A percentile compares a stretch with the other conserved stretches of the same genome.
Evolutionary conservation across 495 filamentous ascomycete species (phyloP).

Genomic region (Thozetella sp.): DNA sequence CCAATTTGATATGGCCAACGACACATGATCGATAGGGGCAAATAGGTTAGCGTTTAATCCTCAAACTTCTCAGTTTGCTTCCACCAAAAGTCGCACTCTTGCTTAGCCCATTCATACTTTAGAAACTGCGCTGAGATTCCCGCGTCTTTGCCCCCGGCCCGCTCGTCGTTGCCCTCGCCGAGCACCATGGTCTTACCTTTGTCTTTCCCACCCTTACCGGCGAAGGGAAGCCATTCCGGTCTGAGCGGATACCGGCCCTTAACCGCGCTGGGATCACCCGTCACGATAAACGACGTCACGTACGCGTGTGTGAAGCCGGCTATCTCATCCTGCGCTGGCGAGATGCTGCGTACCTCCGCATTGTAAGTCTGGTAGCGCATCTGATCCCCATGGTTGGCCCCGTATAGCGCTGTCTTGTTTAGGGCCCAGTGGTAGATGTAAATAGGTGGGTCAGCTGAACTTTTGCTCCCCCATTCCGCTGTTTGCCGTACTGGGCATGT

Average conservation of each 20-base stretch:
- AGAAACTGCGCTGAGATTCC: conserved; percentile 46
- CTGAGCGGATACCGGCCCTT: neutral
- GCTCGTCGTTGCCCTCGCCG: conserved; percentile 65
- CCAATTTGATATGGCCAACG: too few species aligned
- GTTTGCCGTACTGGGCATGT: conserved; percentile 66
- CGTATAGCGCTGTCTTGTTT: conserved; percentile 37
- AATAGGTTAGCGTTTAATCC: conserved; percentile 7
- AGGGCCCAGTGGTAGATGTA: conserved; percentile 64
- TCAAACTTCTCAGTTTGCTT: conserved; percentile 37
- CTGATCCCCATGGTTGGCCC: conserved; percentile 64
- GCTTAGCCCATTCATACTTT: conserved; percentile 39
- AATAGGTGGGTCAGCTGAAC: conserved; percentile 34
- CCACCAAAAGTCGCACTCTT: conserved; percentile 63
- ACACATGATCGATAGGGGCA: neutral
- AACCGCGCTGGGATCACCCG: conserved; percentile 49
- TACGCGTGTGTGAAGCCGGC: conserved; percentile 56
- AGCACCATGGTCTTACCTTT: conserved; percentile 46
- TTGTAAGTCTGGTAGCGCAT: conserved; percentile 56
- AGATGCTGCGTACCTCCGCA: conserved; percentile 31
- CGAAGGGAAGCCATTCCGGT: conserved; percentile 15
- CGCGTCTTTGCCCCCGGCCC: conserved; percentile 29
- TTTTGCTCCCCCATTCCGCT: conserved; percentile 29
- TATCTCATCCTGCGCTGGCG: conserved; percentile 45
- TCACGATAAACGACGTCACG: conserved; percentile 55
- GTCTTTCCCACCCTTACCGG: conserved; percentile 7